Percentiles rank a stretch among this genome's conserved stretches.
These are phyloP conservation scores for Malus hybrid DNA, from an alignment of 331 rosid species.

Conservation along the genomic window DNA sequence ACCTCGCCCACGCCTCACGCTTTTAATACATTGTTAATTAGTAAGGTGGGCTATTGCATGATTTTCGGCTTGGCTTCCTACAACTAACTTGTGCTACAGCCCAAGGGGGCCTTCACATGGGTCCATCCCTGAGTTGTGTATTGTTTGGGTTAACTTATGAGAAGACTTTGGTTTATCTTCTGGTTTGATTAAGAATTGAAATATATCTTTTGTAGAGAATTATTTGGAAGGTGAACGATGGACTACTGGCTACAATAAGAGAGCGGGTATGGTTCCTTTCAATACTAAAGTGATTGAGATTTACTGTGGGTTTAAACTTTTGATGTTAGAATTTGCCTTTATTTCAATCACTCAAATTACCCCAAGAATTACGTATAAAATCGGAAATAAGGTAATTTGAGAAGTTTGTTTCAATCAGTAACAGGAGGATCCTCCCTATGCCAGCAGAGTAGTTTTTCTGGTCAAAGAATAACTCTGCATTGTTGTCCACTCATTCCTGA, in stretches of 20 bases:
- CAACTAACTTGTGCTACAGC: too few species aligned
- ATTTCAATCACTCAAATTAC: too few species aligned
- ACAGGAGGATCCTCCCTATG: background rate
- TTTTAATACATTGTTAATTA: too few species aligned
- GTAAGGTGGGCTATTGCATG: too few species aligned
- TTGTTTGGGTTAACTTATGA: background rate
- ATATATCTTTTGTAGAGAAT: slow-evolving; percentile 32
- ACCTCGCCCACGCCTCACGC: too few species aligned
- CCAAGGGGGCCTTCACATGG: too few species aligned
- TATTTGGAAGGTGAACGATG: slow-evolving; percentile 77
- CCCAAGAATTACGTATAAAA: slow-evolving; percentile 45
- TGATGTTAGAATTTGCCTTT: slow-evolving; percentile 15
- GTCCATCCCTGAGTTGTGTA: too few species aligned
- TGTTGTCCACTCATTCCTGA: background rate
- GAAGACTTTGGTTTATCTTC: background rate
- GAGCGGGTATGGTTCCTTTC: slow-evolving; percentile 58
- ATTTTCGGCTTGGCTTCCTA: too few species aligned
- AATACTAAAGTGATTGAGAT: background rate
- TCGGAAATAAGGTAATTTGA: slow-evolving; percentile 78
- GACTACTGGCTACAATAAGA: slow-evolving; percentile 80
- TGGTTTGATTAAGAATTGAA: slow-evolving; percentile 4
- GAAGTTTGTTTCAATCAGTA: background rate
- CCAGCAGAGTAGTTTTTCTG: background rate
- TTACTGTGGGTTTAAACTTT: slow-evolving; percentile 2
- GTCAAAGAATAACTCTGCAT: background rate